Evolutionary conservation across 371 early-diverging fungal species (phyloP).

Genomic region (Parasitella parasitica): DNA sequence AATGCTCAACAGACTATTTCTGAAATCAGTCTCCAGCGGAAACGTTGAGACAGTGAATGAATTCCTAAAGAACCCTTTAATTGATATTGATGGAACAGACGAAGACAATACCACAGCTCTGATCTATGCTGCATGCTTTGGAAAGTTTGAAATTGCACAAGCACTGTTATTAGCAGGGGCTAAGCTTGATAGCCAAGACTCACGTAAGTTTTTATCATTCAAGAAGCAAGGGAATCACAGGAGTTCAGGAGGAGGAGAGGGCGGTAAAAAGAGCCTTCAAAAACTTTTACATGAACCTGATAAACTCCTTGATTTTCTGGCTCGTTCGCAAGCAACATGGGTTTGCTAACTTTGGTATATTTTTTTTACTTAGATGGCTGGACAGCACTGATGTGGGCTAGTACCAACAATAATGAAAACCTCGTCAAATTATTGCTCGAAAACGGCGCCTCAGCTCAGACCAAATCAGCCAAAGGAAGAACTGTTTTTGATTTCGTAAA

Average conservation of each 20-base stretch:
- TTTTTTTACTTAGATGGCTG: slow-evolving; percentile 71
- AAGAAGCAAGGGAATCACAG: not conserved
- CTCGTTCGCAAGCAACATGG: no score
- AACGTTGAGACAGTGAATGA: slow-evolving; percentile 87
- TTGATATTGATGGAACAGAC: slow-evolving; percentile 82
- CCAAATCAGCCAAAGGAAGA: slow-evolving; percentile 73
- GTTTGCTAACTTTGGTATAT: not conserved
- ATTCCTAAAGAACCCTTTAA: slow-evolving; percentile 51
- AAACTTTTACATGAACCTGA: not conserved
- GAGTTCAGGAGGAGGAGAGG: not conserved
- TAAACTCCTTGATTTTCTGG: not conserved
- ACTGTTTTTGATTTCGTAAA: slow-evolving; percentile 79
- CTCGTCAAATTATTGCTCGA: slow-evolving; percentile 76
- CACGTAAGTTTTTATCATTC: slow-evolving; percentile 23
- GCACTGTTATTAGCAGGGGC: slow-evolving; percentile 77
- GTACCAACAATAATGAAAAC: slow-evolving; percentile 78
- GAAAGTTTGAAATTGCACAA: slow-evolving; percentile 68
- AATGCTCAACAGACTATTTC: slow-evolving; percentile 40
- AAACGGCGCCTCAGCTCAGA: slow-evolving; percentile 71
- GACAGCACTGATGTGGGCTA: slow-evolving; percentile 95
- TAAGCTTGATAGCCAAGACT: slow-evolving; percentile 73
- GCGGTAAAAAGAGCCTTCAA: not conserved
- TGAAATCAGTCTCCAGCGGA: slow-evolving; percentile 76
- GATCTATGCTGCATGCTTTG: slow-evolving; percentile 90
- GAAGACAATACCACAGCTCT: slow-evolving; percentile 84